phyloP scores from a whole-genome alignment of 495 filamentous ascomycete genomes.

The Aspergillus sclerotiicarbonarius region DNA sequence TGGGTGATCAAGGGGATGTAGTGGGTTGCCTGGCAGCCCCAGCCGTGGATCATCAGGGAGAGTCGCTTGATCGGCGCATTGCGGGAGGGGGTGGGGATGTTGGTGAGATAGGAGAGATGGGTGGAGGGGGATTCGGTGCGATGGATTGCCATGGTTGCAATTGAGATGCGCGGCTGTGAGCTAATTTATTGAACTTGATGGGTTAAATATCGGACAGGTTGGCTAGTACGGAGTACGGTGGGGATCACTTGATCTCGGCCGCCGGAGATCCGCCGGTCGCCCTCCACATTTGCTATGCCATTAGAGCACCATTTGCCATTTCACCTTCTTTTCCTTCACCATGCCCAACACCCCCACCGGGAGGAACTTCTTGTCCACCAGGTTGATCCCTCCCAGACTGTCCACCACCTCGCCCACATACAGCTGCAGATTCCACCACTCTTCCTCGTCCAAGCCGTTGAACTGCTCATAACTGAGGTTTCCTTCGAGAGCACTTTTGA shows the following conservation, averaged over 20 bases:
- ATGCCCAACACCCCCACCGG: constrained; percentile 53
- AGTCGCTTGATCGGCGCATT: not conserved
- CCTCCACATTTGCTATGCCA: too few relatives aligned
- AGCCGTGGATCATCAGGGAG: not conserved
- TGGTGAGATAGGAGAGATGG: constrained; percentile 3
- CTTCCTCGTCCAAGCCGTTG: constrained; percentile 22
- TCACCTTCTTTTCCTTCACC: constrained; percentile 53
- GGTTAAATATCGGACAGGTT: too few relatives aligned
- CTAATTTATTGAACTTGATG: too few relatives aligned
- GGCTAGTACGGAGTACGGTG: too few relatives aligned
- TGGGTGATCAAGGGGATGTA: not conserved
- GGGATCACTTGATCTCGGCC: too few relatives aligned
- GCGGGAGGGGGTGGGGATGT: not conserved
- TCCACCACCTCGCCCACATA: constrained; percentile 50
- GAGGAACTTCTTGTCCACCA: constrained; percentile 55
- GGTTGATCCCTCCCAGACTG: constrained; percentile 47
- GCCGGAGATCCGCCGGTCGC: too few relatives aligned
- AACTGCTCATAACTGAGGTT: not conserved
- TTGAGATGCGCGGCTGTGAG: too few relatives aligned
- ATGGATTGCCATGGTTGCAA: not conserved
- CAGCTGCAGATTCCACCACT: constrained; percentile 50
- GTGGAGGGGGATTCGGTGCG: not conserved
- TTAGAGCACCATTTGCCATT: constrained; percentile 48
- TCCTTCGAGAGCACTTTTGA: not conserved
- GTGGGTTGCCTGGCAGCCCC: not conserved